Conservation (phyloP, 768 basidiomycete genomes). For the Dioszegia hungarica region DNA sequence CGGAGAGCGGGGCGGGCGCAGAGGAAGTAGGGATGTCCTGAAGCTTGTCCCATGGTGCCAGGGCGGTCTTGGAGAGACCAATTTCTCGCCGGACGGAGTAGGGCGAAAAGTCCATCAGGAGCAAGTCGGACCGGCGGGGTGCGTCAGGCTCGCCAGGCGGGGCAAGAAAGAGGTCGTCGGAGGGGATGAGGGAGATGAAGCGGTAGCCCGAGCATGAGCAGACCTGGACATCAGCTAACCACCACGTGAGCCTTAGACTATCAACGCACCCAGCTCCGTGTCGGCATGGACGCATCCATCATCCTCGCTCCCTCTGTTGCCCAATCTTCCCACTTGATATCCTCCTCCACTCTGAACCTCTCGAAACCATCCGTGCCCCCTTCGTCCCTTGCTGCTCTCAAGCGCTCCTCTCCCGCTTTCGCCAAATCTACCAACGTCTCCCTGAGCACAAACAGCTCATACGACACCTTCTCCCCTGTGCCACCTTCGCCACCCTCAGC, state of each 20-base stretch:
- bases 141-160: neutral
- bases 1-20: neutral
- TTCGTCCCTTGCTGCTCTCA: constrained; percentile 10
- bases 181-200: constrained; percentile 30
- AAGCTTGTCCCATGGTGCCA: neutral
- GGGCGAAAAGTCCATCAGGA: constrained; percentile 40
- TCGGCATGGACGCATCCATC: constrained; percentile 26
- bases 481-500: neutral
- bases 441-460: constrained; percentile 38
- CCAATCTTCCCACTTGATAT: constrained; percentile 35
- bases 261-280: constrained; percentile 35
- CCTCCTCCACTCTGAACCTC: constrained; percentile 17
- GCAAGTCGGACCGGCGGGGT: constrained; percentile 16
- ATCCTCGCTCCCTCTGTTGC: constrained; percentile 25
- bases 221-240: constrained; percentile 24
- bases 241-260: neutral
- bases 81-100: constrained; percentile 12
- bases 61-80: neutral
- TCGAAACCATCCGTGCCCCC: constrained; percentile 9
- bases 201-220: constrained; percentile 44
- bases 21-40: constrained; percentile 6
- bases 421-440: constrained; percentile 30
- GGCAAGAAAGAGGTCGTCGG: constrained; percentile 4
- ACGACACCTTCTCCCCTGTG: constrained; percentile 8
- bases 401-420: constrained; percentile 22